These are phyloP conservation scores for Botrytis paeoniae DNA, from an alignment of 2,329 filamentous ascomycete species.

Conservation along the genomic window DNA sequence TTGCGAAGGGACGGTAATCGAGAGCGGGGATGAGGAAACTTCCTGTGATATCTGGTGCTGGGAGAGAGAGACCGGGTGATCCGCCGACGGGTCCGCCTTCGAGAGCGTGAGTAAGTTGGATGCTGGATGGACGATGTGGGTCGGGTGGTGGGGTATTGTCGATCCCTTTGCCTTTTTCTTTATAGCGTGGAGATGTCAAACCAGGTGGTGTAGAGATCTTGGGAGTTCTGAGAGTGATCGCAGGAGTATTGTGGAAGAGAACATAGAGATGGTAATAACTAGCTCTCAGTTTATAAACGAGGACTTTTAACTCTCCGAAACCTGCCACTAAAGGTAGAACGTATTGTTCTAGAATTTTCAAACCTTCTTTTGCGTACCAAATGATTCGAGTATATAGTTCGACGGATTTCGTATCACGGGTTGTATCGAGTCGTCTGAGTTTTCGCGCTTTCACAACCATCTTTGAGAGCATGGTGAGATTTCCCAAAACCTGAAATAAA, in stretches of 20 bases:
- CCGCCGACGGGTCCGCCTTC: slow-evolving; percentile 47
- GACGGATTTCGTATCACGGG: slow-evolving; percentile 74
- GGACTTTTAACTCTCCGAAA: slow-evolving; percentile 79
- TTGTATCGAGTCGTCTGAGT: slow-evolving; percentile 75
- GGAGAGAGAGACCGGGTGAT: slow-evolving; percentile 39
- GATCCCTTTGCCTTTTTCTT: slow-evolving; percentile 36
- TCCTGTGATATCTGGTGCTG: slow-evolving; percentile 46
- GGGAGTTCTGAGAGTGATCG: slow-evolving; percentile 46
- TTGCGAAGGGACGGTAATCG: slow-evolving; percentile 81
- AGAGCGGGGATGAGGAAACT: slow-evolving; percentile 76
- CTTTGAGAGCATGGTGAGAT: slow-evolving; percentile 83
- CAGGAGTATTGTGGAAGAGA: slow-evolving; percentile 87
- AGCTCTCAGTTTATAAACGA: slow-evolving; percentile 86
- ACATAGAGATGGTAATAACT: slow-evolving; percentile 97
- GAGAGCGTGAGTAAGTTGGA: slow-evolving; percentile 37
- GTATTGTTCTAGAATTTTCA: slow-evolving; percentile 83
- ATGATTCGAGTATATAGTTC: slow-evolving; percentile 88
- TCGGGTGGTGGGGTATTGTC: slow-evolving; percentile 28
- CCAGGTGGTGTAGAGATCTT: slow-evolving; percentile 42
- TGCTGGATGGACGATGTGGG: slow-evolving; percentile 32
- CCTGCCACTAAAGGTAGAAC: slow-evolving; percentile 80
- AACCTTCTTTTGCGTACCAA: slow-evolving; percentile 89
- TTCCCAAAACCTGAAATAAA: slow-evolving; percentile 85
- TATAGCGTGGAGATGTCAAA: slow-evolving; percentile 34
- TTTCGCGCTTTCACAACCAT: slow-evolving; percentile 81